Conservation (phyloP, 495 filamentous ascomycete species). For the Elasticomyces elasticus region DNA sequence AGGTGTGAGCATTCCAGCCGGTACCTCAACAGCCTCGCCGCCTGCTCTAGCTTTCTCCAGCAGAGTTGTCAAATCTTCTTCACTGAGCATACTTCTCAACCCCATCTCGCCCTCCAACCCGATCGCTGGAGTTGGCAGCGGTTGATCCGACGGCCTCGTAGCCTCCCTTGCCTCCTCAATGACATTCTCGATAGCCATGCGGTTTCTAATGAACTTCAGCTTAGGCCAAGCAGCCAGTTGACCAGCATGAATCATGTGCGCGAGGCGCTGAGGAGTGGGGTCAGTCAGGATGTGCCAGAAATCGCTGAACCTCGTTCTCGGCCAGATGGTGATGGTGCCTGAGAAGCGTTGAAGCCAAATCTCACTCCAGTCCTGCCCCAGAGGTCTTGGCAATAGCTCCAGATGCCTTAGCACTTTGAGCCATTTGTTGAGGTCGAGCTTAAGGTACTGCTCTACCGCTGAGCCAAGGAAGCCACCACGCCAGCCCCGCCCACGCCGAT, state of each 20-base stretch:
- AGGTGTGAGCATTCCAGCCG: background rate
- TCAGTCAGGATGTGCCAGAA: slow-evolving; percentile 82
- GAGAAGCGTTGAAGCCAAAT: slow-evolving; percentile 93
- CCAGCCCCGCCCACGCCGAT: slow-evolving; percentile 89
- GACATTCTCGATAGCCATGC: slow-evolving; percentile 69
- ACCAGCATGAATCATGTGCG: slow-evolving; percentile 78
- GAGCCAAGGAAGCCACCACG: slow-evolving; percentile 85
- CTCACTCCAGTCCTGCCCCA: slow-evolving; percentile 95
- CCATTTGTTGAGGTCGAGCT: slow-evolving; percentile 93
- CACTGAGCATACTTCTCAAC: slow-evolving; percentile 10
- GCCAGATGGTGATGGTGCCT: slow-evolving; percentile 93
- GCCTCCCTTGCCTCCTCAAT: slow-evolving; percentile 46
- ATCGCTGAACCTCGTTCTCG: slow-evolving; percentile 61
- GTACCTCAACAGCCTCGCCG: slow-evolving; percentile 10
- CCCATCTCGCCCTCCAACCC: background rate
- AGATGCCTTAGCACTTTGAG: slow-evolving; percentile 85
- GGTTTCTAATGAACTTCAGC: slow-evolving; percentile 77
- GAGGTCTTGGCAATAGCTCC: slow-evolving; percentile 75
- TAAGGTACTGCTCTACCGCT: slow-evolving; percentile 89
- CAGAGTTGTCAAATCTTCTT: slow-evolving; percentile 20
- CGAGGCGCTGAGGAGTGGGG: slow-evolving; percentile 61
- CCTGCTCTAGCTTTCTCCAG: slow-evolving; percentile 5
- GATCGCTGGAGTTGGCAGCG: slow-evolving; percentile 1
- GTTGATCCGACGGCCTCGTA: background rate
- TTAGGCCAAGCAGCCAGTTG: slow-evolving; percentile 82